These are phyloP conservation scores for Alternaria longipes DNA, from an alignment of 2,329 filamentous ascomycete genomes.

Conservation along the genomic window DNA sequence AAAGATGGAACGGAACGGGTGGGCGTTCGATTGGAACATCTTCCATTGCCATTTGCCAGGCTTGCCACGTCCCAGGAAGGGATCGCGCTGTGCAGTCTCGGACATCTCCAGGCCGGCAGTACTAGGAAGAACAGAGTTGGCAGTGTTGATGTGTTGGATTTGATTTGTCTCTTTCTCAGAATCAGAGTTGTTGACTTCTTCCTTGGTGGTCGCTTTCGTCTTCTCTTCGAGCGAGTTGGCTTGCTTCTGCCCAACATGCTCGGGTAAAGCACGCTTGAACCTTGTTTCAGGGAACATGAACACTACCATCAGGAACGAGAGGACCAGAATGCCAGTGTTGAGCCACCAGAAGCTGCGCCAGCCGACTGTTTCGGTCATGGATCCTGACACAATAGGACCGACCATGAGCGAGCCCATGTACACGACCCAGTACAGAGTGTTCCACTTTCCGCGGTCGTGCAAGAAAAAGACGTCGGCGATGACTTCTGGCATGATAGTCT, in stretches of 20 bases:
- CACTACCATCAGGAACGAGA: conserved; percentile 62
- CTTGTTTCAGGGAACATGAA: conserved; percentile 72
- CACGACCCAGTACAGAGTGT: conserved; percentile 68
- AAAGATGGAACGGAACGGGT: conserved; percentile 58
- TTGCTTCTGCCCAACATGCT: conserved; percentile 27
- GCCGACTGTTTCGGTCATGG: conserved; percentile 67
- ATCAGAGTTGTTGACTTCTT: conserved; percentile 20
- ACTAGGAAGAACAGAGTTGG: conserved; percentile 24
- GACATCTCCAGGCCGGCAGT: conserved; percentile 35
- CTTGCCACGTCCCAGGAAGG: conserved; percentile 64
- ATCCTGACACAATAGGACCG: conserved; percentile 65
- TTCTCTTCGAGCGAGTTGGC: conserved; percentile 32
- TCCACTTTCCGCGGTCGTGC: conserved; percentile 70
- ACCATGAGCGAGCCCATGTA: conserved; percentile 72
- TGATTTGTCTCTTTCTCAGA: conserved; percentile 34
- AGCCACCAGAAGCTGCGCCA: conserved; percentile 74
- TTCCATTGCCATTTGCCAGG: conserved; percentile 67
- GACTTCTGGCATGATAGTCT: conserved; percentile 69
- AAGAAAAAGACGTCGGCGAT: conserved; percentile 73
- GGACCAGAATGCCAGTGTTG: conserved; percentile 64
- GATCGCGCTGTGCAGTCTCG: conserved; percentile 59
- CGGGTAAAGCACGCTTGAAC: conserved; percentile 60
- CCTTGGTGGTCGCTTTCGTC: conserved; percentile 15
- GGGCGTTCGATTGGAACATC: conserved; percentile 60
- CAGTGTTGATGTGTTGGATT: conserved; percentile 39